These are phyloP conservation scores for Chloris gayana DNA, from an alignment of 176 grass and related monocot genomes.

Conservation along the genomic window DNA sequence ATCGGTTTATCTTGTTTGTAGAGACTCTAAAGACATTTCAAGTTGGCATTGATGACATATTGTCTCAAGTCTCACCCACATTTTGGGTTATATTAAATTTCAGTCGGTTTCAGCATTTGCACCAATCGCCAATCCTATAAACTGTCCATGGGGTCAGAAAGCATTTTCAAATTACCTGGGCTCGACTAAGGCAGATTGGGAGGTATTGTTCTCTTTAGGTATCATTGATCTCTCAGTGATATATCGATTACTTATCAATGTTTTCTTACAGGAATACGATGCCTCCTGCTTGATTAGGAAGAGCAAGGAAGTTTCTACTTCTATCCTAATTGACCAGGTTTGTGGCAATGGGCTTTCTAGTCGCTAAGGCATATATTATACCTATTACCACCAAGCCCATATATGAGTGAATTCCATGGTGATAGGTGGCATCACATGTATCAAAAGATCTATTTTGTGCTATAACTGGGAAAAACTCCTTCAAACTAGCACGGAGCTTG, in stretches of 20 bases:
- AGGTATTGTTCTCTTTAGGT: conserved; percentile 47
- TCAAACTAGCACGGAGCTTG: conserved; percentile 2
- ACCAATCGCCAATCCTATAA: conserved; percentile 82
- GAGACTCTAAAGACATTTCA: not conserved
- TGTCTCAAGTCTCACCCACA: not conserved
- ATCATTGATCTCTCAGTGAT: not conserved
- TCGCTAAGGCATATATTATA: not conserved
- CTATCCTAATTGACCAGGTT: conserved; percentile 99
- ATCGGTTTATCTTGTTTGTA: not conserved
- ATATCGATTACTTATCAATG: conserved; percentile 13
- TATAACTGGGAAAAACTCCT: not conserved
- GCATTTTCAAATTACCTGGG: conserved; percentile 99
- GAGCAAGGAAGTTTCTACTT: conserved; percentile 56
- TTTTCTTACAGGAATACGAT: conserved; percentile 69
- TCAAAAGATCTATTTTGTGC: not conserved
- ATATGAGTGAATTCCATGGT: not conserved
- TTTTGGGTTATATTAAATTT: conserved; percentile 26
- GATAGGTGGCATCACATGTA: not conserved
- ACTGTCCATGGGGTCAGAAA: conserved; percentile 93
- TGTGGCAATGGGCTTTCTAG: not conserved
- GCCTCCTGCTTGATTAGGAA: conserved; percentile 78
- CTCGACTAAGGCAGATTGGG: conserved; percentile 72
- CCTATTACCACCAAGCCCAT: not conserved
- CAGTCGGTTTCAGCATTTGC: conserved; percentile 93
- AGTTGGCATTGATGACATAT: not conserved